Evolutionary conservation across 805 yeast genomes (phyloP).

Genomic region (Yarrowia porcina): DNA sequence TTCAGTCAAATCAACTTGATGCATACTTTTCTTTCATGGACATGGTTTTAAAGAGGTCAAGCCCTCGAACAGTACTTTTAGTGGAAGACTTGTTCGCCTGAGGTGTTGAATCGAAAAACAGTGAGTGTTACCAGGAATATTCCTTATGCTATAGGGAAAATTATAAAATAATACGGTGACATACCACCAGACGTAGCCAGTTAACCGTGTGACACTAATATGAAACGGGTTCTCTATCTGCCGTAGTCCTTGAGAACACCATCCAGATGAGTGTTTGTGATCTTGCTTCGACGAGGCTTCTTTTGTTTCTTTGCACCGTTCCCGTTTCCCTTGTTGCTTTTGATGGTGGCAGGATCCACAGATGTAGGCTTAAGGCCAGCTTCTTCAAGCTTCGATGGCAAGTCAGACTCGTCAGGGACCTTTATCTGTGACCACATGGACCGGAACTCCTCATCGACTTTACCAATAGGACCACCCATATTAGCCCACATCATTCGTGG

Average conservation of each 20-base stretch:
- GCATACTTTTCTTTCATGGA: too few species aligned
- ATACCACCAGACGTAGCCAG: background rate
- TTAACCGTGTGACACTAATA: background rate
- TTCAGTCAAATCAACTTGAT: too few species aligned
- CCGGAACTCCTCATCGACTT: slow-evolving; percentile 77
- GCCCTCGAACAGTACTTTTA: too few species aligned
- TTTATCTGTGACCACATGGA: slow-evolving; percentile 75
- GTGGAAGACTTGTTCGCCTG: too few species aligned
- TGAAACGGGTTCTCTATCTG: background rate
- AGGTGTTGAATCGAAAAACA: too few species aligned
- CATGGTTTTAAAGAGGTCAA: too few species aligned
- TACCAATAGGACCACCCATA: slow-evolving; percentile 66
- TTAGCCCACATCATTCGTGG: slow-evolving; percentile 95
- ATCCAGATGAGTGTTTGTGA: slow-evolving; percentile 95
- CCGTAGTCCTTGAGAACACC: slow-evolving; percentile 86
- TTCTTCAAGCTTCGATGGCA: slow-evolving; percentile 72
- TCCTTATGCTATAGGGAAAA: slow-evolving; percentile 2
- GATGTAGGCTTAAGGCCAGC: slow-evolving; percentile 95
- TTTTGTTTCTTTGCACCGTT: slow-evolving; percentile 69
- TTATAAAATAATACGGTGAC: slow-evolving; percentile 5
- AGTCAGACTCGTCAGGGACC: slow-evolving; percentile 76
- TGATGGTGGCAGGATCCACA: slow-evolving; percentile 93
- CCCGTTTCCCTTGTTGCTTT: slow-evolving; percentile 52
- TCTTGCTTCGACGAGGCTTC: slow-evolving; percentile 88
- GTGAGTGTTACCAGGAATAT: background rate